These are phyloP conservation scores for Amorphotheca resinae DNA, from an alignment of 495 filamentous ascomycete species.

Conservation along the genomic window DNA sequence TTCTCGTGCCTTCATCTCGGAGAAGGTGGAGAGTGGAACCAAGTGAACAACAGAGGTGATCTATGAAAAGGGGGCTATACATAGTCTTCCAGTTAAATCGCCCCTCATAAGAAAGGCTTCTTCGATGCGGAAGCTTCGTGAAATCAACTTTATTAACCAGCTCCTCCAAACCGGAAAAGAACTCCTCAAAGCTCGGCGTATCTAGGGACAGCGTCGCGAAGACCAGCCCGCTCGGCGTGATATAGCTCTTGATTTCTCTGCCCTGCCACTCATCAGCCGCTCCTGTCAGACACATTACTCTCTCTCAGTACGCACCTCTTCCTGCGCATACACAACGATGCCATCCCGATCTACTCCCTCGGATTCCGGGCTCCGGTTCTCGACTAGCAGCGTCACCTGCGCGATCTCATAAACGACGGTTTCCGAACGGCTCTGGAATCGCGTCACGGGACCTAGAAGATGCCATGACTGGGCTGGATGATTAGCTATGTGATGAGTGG, in stretches of 20 bases:
- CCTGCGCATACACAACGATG: conserved; percentile 30
- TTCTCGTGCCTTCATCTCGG: no score
- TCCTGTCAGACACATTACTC: neutral
- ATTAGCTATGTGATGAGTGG: neutral
- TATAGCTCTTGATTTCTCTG: conserved; percentile 22
- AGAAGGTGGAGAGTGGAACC: no score
- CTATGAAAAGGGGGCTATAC: conserved; percentile 21
- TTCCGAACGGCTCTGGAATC: conserved; percentile 34
- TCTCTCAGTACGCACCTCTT: conserved; percentile 19
- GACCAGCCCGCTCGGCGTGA: conserved; percentile 41
- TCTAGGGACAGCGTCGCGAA: conserved; percentile 40
- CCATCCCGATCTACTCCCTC: conserved; percentile 25
- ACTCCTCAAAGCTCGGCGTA: conserved; percentile 41
- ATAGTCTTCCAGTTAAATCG: conserved; percentile 56
- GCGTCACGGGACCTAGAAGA: conserved; percentile 46
- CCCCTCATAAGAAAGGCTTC: conserved; percentile 44
- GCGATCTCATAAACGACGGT: conserved; percentile 43
- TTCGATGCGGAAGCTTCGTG: conserved; percentile 40
- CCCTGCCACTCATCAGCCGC: conserved; percentile 1
- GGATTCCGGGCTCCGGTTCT: conserved; percentile 24
- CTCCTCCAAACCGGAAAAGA: conserved; percentile 41
- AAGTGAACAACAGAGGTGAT: no score
- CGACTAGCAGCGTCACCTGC: conserved; percentile 35
- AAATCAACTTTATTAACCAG: conserved; percentile 42
- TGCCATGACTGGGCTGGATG: conserved; percentile 40